A percentile compares a stretch with the other conserved stretches of the same genome.
Evolutionary conservation across 768 basidiomycete species (phyloP).

Genomic region (Phaeotremella skinneri): DNA sequence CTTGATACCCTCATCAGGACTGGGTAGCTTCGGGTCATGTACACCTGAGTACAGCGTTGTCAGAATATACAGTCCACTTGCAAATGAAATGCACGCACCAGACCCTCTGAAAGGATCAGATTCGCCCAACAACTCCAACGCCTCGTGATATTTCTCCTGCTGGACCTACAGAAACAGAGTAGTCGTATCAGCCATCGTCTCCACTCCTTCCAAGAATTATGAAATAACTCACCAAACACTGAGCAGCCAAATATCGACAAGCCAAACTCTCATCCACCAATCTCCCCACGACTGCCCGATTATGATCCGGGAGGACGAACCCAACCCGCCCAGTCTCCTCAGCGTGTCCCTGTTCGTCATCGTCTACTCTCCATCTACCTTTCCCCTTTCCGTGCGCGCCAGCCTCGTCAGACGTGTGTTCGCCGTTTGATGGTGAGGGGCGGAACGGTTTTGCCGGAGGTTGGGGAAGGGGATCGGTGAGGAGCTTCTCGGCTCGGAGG

Average conservation of each 20-base stretch:
- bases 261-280: constrained; percentile 92
- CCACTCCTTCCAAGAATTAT: neutral
- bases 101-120: constrained; percentile 80
- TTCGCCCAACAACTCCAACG: constrained; percentile 88
- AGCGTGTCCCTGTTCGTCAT: constrained; percentile 7
- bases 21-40: constrained; percentile 69
- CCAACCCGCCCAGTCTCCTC: neutral
- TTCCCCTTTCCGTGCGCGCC: neutral
- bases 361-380: neutral
- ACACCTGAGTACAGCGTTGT: constrained; percentile 53
- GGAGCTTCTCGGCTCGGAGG: constrained; percentile 83
- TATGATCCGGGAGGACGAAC: neutral
- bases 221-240: constrained; percentile 68
- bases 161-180: constrained; percentile 58
- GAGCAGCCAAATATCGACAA: constrained; percentile 93
- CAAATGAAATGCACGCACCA: constrained; percentile 53
- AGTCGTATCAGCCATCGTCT: constrained; percentile 16
- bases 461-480: constrained; percentile 79
- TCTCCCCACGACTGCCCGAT: constrained; percentile 57
- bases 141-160: constrained; percentile 88
- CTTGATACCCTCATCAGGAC: constrained; percentile 91
- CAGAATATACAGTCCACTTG: neutral
- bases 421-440: neutral
- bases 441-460: constrained; percentile 37
- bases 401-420: constrained; percentile 6